Evolutionary conservation across 225 moss, liverwort and hornwort species (phyloP).

Genomic region (Bryum argenteum): DNA sequence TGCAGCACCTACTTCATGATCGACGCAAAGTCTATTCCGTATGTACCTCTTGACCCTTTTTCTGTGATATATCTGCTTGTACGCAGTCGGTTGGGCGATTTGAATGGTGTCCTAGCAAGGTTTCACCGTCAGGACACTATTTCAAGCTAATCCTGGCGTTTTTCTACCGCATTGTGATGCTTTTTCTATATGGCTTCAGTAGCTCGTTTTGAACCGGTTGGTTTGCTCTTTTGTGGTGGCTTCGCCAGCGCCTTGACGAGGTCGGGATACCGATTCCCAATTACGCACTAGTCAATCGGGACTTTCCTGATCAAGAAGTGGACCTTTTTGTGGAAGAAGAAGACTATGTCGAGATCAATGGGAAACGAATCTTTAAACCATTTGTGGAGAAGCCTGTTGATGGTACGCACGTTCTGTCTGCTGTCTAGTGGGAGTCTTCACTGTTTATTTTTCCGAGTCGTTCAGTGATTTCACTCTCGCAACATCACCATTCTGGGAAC

Average conservation of each 20-base stretch:
- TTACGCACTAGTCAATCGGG: constrained; percentile 89
- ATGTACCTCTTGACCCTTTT: constrained; percentile 41
- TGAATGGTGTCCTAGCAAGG: not conserved
- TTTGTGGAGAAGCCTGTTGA: constrained; percentile 99
- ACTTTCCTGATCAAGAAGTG: constrained; percentile 81
- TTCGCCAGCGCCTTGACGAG: constrained; percentile 79
- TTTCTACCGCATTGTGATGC: constrained; percentile 7
- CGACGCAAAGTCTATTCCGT: constrained; percentile 97
- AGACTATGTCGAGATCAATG: constrained; percentile 92
- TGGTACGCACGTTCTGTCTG: constrained; percentile 49
- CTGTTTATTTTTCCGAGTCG: not conserved
- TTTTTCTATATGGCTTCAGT: constrained; percentile 12
- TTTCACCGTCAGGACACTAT: constrained; percentile 11
- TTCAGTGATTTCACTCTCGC: not conserved
- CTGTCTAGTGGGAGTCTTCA: constrained; percentile 4
- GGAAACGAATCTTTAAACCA: constrained; percentile 87
- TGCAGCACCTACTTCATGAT: constrained; percentile 96
- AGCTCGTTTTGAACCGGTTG: constrained; percentile 8
- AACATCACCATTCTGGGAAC: constrained; percentile 4
- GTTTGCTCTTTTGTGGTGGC: constrained; percentile 26
- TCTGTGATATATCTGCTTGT: constrained; percentile 24
- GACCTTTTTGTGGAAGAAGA: constrained; percentile 93
- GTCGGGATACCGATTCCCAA: constrained; percentile 84
- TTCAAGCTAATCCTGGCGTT: constrained; percentile 12
- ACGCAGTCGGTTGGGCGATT: constrained; percentile 5